Base-by-base conservation (phyloP, 257 asterid genomes). In the Verbena officinalis region DNA sequence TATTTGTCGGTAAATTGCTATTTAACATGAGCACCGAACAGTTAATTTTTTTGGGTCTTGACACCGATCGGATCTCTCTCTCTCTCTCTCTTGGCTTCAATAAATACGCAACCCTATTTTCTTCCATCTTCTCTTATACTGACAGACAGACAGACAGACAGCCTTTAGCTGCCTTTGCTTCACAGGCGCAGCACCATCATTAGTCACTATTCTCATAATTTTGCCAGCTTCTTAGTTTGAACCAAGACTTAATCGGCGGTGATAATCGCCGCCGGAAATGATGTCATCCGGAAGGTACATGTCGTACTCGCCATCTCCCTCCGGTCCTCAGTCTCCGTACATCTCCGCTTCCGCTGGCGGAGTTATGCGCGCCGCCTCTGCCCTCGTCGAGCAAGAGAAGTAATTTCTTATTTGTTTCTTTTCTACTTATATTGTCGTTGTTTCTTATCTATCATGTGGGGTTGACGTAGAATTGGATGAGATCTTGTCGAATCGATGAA, bases 221-320 rank as follows among this genome's bases (percentile, higher is more conserved):
- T 53, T 13, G 39, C 49, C 40, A 23, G 33, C 31, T 46, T 68
- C 39, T 20, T 70, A 9, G 17, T n/a, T 20, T 33, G 65, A 13
- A 16, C 31, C 13, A 61, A 34, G 31, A 36, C 54, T 14, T 20
- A 2, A 60, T 62, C 45, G 62, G 70, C 38, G 45, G 49, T 58
- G 20, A 39, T 40, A 23, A 21, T 30, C 68, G 68, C 64, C 77
- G 77, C 61, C 79, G 75, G 65, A 54, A 61, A 73, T 20, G 34
- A 86, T 86, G 95, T 74, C 95, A 33, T 86, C 95, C 7, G 83
- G 84, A 46, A 76, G 90, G 73, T 84, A 81, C 59, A 84, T 84
- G 90, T 83, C 82, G 42, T 84, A 81, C 74, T 78, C 90, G 17
- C 90, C 90, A 13, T 84, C 86, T 45, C 90, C 78, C 11, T 78